These are phyloP conservation scores for Aspergillus spinulosporus DNA, from an alignment of 2,329 filamentous ascomycete species.

Conservation along the genomic window DNA sequence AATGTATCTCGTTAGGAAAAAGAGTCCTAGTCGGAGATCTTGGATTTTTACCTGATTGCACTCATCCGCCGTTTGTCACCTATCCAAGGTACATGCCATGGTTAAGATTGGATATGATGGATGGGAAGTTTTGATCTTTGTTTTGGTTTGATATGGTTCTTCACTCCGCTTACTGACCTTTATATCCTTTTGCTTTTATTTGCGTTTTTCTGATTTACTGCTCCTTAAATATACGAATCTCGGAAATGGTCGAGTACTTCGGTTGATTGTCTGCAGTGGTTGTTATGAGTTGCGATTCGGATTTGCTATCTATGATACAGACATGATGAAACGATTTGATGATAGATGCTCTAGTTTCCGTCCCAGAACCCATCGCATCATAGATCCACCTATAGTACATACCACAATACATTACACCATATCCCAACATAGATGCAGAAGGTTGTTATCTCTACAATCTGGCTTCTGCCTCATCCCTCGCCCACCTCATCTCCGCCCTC, in stretches of 20 bases:
- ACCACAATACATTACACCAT: not conserved
- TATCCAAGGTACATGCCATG: no score
- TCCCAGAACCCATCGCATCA: not conserved
- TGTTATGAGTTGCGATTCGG: slow-evolving; percentile 24
- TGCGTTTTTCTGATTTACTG: not conserved
- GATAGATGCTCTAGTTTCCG: slow-evolving; percentile 1
- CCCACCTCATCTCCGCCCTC: slow-evolving; percentile 58
- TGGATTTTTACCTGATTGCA: no score
- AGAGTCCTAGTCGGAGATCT: slow-evolving; percentile 35
- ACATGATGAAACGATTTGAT: slow-evolving; percentile 9
- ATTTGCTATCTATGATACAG: slow-evolving; percentile 25
- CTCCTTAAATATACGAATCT: no score
- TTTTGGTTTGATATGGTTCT: not conserved
- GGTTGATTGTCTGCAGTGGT: slow-evolving; percentile 8
- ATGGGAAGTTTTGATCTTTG: no score
- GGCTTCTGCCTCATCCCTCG: slow-evolving; percentile 30
- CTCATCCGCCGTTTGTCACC: no score
- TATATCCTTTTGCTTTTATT: not conserved
- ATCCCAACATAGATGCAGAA: slow-evolving; percentile 1
- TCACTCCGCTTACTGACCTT: not conserved
- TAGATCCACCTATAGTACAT: slow-evolving; percentile 1
- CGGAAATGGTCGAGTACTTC: no score
- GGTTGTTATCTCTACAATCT: slow-evolving; percentile 13
- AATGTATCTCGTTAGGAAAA: slow-evolving; percentile 50
- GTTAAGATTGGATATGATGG: no score